phyloP scores from a whole-genome alignment of 805 yeast species.

The Schizosaccharomyces japonicus region DNA sequence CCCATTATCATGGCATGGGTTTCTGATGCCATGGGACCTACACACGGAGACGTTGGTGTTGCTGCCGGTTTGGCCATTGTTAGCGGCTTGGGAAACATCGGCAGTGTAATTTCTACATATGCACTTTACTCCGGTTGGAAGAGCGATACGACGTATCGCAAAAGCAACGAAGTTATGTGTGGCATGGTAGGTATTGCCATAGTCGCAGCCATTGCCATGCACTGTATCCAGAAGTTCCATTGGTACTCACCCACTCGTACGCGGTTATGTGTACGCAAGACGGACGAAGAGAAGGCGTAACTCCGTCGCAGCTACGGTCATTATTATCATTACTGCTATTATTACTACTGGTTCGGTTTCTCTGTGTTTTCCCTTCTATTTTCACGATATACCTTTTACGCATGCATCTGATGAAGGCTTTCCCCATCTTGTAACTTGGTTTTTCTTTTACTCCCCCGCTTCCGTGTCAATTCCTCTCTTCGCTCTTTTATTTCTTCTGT shows the following conservation, averaged over 20 bases:
- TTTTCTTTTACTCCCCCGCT: no score
- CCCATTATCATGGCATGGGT: constrained; percentile 72
- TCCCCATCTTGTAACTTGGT: no score
- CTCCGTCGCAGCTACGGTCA: no score
- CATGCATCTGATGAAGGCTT: no score
- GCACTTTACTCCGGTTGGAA: constrained; percentile 80
- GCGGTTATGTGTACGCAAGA: neutral
- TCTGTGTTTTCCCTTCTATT: no score
- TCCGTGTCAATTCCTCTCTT: no score
- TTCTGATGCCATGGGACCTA: constrained; percentile 44
- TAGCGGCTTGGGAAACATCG: constrained; percentile 68
- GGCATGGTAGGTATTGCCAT: neutral
- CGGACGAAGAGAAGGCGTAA: neutral
- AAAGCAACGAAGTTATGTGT: neutral
- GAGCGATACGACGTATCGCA: constrained; percentile 23
- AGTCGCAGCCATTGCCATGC: neutral
- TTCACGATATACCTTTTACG: no score
- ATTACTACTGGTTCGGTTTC: no score
- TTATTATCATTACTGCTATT: no score
- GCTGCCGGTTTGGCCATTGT: constrained; percentile 69
- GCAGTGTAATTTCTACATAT: constrained; percentile 65
- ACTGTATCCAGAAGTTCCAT: neutral
- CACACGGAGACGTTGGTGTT: constrained; percentile 62
- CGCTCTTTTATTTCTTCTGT: no score
- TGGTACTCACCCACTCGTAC: neutral